Evolutionary conservation across 306 rosid species (phyloP), one percentile per base, ranked within the genome.

Genomic region (Vigna mungo): DNA sequence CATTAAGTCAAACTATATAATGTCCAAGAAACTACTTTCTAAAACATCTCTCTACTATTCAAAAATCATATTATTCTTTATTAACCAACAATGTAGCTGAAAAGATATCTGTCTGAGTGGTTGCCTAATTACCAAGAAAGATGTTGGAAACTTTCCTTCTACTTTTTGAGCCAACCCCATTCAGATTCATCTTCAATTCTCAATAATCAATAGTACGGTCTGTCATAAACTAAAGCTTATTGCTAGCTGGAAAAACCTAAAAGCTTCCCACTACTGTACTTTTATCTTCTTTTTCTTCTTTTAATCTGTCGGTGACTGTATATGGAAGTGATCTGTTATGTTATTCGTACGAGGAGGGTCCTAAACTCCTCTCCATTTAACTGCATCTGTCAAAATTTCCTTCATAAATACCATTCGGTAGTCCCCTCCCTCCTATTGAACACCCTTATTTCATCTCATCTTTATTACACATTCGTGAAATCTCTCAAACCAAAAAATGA

Each of bases 111-210:
- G 4, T 37, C 56, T 23, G 47, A 39, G 6, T 23, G 11, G 55
- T 67, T 25, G 58, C 76, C 71, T 39, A 48, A n/a, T 47, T 67
- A 9, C 65, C 6, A 43, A 69, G 69, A 76, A 76, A 82, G 37
- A 43, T 12, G 34, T 47, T 56, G 71, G 68, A 51, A 60, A 59
- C 23, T 73, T 66, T 32, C 53, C 13, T 44, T 58, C n/a, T 21
- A 15, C 71, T 71, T 73, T 80, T 54, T 6, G 3, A 10, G 13
- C 16, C 17, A 72, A 9, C 43, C 21, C 53, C 51, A 16, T 32
- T 65, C 0, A 18, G 3, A 23, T 76, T 15, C 41, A 49, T 49
- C 25, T 25, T 16, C 54, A 32, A 32, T 4, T 32, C 36, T 32
- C 64, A 60, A 41, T 41, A 2, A 2, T 46, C 16, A 3, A 52